Evolutionary conservation across 2,329 filamentous ascomycete species (phyloP).

Genomic region (Thermoascus crustaceus): DNA sequence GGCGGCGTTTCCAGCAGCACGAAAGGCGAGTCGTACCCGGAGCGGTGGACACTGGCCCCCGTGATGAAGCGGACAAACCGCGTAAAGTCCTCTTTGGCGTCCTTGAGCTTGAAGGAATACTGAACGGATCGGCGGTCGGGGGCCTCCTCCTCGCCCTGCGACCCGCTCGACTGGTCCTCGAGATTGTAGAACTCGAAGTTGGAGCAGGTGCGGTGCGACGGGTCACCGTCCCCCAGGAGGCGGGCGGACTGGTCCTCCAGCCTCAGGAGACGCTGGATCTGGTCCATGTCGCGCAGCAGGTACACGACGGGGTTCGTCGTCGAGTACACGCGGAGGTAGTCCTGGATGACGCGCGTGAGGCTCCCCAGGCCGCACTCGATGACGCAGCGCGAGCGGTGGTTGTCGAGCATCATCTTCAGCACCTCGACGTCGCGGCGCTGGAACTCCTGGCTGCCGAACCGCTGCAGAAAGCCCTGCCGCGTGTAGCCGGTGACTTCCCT

Average conservation of each 20-base stretch:
- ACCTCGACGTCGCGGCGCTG: slow-evolving; percentile 36
- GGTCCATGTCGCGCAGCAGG: slow-evolving; percentile 33
- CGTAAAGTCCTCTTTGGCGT: slow-evolving; percentile 53
- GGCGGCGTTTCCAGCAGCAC: slow-evolving; percentile 52
- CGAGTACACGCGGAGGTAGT: slow-evolving; percentile 30
- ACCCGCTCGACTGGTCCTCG: slow-evolving; percentile 33
- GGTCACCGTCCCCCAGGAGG: slow-evolving; percentile 37
- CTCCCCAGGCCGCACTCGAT: slow-evolving; percentile 38
- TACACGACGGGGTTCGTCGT: slow-evolving; percentile 34
- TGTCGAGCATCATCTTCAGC: slow-evolving; percentile 36
- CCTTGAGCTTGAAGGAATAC: slow-evolving; percentile 42
- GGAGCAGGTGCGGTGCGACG: slow-evolving; percentile 40
- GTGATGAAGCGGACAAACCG: slow-evolving; percentile 52
- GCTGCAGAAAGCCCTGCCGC: slow-evolving; percentile 34
- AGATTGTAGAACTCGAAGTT: slow-evolving; percentile 42
- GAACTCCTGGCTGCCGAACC: slow-evolving; percentile 34
- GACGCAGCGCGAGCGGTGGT: slow-evolving; percentile 34
- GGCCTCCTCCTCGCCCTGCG: slow-evolving; percentile 21
- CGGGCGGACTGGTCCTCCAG: slow-evolving; percentile 37
- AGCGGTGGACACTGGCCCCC: slow-evolving; percentile 44
- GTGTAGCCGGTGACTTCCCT: slow-evolving; percentile 34
- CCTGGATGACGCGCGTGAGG: slow-evolving; percentile 35
- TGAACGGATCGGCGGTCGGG: slow-evolving; percentile 38
- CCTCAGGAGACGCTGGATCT: slow-evolving; percentile 34
- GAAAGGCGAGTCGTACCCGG: slow-evolving; percentile 53